A percentile compares a stretch with the other conserved stretches of the same genome.
phyloP scores from a whole-genome alignment of 2,329 filamentous ascomycete species.

The Akanthomyces lecanii region DNA sequence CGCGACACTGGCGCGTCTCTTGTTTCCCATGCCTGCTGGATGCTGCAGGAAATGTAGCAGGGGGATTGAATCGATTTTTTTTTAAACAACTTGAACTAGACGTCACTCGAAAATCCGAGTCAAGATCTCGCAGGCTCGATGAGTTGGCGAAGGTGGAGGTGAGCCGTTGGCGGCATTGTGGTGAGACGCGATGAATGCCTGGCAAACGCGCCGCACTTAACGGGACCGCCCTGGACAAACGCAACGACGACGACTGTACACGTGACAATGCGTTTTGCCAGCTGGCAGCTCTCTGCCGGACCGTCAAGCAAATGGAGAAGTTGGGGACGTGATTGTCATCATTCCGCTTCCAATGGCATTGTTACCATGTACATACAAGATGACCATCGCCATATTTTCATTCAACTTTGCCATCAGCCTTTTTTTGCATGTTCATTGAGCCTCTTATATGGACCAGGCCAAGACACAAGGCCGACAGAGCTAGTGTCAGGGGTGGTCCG shows the following conservation, averaged over 20 bases:
- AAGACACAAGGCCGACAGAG: conserved; percentile 1
- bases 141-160: not conserved
- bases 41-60: not conserved
- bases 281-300: not conserved
- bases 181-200: conserved; percentile 13
- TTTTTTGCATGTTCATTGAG: not conserved
- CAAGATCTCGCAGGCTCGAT: not conserved
- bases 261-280: conserved; percentile 8
- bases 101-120: not conserved
- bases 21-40: conserved; percentile 25
- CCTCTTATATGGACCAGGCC: conserved; percentile 5
- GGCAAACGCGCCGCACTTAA: conserved; percentile 6
- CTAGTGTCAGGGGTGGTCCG: conserved; percentile 16
- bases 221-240: not conserved
- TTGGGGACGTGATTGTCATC: not conserved
- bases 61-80: not conserved
- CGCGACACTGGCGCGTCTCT: conserved; percentile 32
- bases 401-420: too few relatives aligned
- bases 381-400: not conserved
- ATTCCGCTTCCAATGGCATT: not conserved
- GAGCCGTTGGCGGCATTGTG: not conserved
- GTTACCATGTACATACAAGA: not conserved
- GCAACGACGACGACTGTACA: conserved; percentile 13
- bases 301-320: not conserved
- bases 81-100: not conserved